A percentile compares a stretch with the other conserved stretches of the same genome.
Evolutionary conservation across 1,284 basidiomycete genomes (phyloP).

Genomic region (Trichosporon coremiiforme): DNA sequence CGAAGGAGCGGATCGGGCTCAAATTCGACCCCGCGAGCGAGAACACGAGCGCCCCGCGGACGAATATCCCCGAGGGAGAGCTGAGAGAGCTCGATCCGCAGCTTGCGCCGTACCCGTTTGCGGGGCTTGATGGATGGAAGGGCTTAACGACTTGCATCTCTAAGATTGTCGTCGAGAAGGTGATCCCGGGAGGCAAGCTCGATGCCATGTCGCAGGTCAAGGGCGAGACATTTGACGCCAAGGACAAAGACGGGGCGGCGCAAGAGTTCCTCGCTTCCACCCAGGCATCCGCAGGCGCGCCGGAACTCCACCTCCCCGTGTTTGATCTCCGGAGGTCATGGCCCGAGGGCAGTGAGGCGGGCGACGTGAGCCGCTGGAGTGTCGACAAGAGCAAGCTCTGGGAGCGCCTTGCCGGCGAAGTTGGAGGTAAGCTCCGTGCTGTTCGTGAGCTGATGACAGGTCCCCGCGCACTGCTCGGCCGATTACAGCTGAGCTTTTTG

Average conservation of each 20-base stretch:
- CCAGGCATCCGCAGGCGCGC: neutral
- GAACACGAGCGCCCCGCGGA: conserved; percentile 19
- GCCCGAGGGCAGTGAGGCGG: conserved; percentile 54
- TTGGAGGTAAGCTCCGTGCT: conserved; percentile 44
- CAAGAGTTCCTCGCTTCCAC: neutral
- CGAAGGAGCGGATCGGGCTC: conserved; percentile 42
- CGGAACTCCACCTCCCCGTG: conserved; percentile 42
- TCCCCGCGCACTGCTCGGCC: conserved; percentile 47
- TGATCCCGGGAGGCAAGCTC: conserved; percentile 45
- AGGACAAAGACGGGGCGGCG: conserved; percentile 8
- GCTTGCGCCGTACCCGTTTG: conserved; percentile 57
- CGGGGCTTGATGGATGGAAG: conserved; percentile 48
- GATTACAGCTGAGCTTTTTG: conserved; percentile 57
- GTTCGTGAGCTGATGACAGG: conserved; percentile 38
- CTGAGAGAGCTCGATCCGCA: conserved; percentile 52
- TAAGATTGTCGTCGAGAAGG: conserved; percentile 37
- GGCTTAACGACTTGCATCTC: conserved; percentile 42
- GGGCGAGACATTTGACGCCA: conserved; percentile 32
- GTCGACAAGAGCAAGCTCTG: conserved; percentile 58
- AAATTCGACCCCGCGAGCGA: conserved; percentile 33
- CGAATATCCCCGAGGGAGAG: conserved; percentile 48
- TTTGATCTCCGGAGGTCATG: conserved; percentile 57
- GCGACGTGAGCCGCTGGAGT: conserved; percentile 54
- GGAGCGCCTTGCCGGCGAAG: conserved; percentile 42
- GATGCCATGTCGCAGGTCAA: conserved; percentile 47